phyloP scores from a whole-genome alignment of 441 rosid species.

The Heliophila coronopifolia region DNA sequence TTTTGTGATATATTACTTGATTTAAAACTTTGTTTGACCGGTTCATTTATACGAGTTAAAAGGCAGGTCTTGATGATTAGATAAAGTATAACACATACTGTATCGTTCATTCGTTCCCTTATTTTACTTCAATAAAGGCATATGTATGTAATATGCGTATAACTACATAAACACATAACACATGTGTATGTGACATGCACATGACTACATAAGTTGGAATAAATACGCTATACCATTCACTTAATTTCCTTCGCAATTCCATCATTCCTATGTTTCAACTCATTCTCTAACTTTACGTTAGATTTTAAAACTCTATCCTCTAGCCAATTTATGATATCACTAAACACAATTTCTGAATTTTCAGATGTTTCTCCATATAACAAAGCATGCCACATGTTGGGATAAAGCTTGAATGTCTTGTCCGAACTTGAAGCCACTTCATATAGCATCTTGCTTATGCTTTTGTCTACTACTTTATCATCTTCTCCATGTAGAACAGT shows the following conservation, averaged over 20 bases:
- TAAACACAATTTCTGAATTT: constrained; percentile 49
- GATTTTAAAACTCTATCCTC: constrained; percentile 28
- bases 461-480: constrained; percentile 63
- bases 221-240: not conserved
- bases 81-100: no score
- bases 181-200: constrained; percentile 4
- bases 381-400: constrained; percentile 84
- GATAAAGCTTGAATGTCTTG: constrained; percentile 68
- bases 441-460: constrained; percentile 43
- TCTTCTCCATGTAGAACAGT: constrained; percentile 72
- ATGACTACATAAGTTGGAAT: not conserved
- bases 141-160: no score
- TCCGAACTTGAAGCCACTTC: constrained; percentile 54
- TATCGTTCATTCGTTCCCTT: no score
- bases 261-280: constrained; percentile 19
- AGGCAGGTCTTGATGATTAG: no score
- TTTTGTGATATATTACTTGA: no score
- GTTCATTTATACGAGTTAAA: no score
- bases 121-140: no score
- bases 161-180: no score
- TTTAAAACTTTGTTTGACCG: no score
- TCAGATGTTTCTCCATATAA: constrained; percentile 60
- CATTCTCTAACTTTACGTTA: constrained; percentile 6
- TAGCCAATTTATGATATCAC: constrained; percentile 62
- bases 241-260: no score